Base-by-base conservation (phyloP, 129 eudicot species). In the Gnaphalium uliginosum region DNA sequence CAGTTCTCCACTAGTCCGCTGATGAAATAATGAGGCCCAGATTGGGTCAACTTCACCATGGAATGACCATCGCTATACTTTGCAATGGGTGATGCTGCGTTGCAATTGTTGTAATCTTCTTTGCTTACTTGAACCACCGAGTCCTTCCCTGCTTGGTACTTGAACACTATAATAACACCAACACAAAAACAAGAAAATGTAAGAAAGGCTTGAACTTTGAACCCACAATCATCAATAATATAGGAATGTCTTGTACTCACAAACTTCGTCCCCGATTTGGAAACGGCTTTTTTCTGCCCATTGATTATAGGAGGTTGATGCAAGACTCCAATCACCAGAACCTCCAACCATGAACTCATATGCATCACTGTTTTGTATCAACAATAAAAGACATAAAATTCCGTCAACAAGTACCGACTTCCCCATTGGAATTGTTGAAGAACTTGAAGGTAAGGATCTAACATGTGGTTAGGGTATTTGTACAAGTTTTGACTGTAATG, bases 341-440 rank as follows among this genome's bases (percentile, higher is more conserved):
- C 96, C 98, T 68, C 98, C 98, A 60, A 93, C 96, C 85, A 59
- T 83, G 80, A 90, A 93, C 64, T 90, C 76, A 29, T 30, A 82
- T n/a, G 88, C 92, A 74, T 75, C 19, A 24, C 83, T 69, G 19
- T 66, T 84, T 29, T 79, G 96, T 51, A 81, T 68, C 84, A 90
- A 60, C 70, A 90, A 65, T 27, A 85, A 60, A 60, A 93, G 29
- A 80, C 89, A 66, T 24, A 90, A 23, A 27, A 88, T 3, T 15
- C 85, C 84, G 4, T 81, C 15, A 25, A 75, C 71, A 23, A 30
- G 13, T 18, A 72, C 7, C 23, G 67, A 68, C 26, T 76, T 83
- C 15, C 85, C 88, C 96, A 89, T 89, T 54, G 76, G 37, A 30
- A 59, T 70, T 73, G 26, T 56, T 33, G 73, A 35, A 69, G 32